Evolutionary conservation across 2,329 filamentous ascomycete species (phyloP), one percentile per base, ranked within the genome.

Genomic region (Leptographium galeiforme): DNA sequence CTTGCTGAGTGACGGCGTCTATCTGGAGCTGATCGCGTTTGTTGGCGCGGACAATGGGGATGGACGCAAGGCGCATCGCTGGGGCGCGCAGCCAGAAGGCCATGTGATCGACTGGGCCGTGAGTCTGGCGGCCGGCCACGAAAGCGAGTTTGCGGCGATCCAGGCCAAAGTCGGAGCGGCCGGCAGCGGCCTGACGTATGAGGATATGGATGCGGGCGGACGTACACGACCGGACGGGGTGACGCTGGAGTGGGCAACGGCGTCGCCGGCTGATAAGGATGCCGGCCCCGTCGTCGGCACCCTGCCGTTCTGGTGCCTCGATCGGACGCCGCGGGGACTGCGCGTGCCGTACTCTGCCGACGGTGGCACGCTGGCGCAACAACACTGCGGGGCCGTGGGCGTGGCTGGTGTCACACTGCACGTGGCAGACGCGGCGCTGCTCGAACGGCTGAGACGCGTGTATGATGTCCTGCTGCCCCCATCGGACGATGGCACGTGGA

Each of bases 11-110:
- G 82, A 85, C 59, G 82, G 82, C 34, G 75, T 74, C 25, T 86
- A 86, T 65, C 68, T 87, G 52, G 82, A 87, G 61, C 68, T 85
- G 50, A 82, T 85, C 56, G 75, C 79, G 41, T 85, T 85, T 62
- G 68, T 78, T 49, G 63, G 75, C 19, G 72, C 64, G 19, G 66
- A 66, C 0, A 66, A 68, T 6, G 65, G 66, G 0, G 66, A 67
- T 2, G 59, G 64, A 8, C 70, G 74, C 4, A 61, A 61, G 7
- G 65, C 66, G 1, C 81, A 85, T 60, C 76, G 76, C 61, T 87
- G 82, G 82, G 80, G 76, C 1, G 55, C 65, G 0, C 72, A 76
- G 11, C 58, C 64, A 0, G 72, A 72, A 36, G 76, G 78, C 4
- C 68, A 64, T 25, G 65, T 77, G 44, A 71, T 85, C 57, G 83